Base-by-base conservation (phyloP, 305 asterid species). In the Rubia tinctorum region DNA sequence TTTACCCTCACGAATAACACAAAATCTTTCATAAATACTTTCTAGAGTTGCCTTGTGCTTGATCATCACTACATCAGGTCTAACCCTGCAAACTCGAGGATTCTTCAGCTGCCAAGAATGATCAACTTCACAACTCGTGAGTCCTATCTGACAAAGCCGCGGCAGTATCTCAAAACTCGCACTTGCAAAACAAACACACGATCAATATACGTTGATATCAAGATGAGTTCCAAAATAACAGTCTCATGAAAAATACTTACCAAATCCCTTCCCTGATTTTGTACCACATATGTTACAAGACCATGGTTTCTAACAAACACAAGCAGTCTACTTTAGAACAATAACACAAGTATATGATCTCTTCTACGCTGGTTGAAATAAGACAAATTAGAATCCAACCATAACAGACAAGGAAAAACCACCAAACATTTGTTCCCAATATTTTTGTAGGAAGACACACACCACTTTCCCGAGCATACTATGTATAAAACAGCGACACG, bases 401-500 rank as follows among this genome's bases (percentile, higher is more conserved):
- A 73, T 60, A 55, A 84, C 72, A 71, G 82, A 78, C 39, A 81
- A 76, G 72, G 78, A 66, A 82, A 85, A 85, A 66, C 76, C 82
- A 73, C 84, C 82, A 27, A 85, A 51, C 11, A 80, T 81, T 72
- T 71, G 79, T 71, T 83, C 37, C 20, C 7, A 7, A 37, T 59
- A 49, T 82, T 70, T 75, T 70, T 71, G 70, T 87, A 87, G 22
- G 56, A 80, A 73, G 90, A 88, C 63, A 87, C 86, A 80, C 96
- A 90, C 96, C 92, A 88, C 73, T 85, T 72, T 82, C 86, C 79
- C 79, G 83, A 59, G 92, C 81, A 72, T 82, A 73, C 34, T 85
- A 85, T 60, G 88, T 91, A 75, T 82, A 90, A 74, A 84, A 90
- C 74, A 84, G 90, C 0, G 86, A 74, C 22, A 87, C 85, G 77